These are phyloP conservation scores for Didymella pomorum DNA, from an alignment of 2,329 filamentous ascomycete genomes.

Conservation along the genomic window DNA sequence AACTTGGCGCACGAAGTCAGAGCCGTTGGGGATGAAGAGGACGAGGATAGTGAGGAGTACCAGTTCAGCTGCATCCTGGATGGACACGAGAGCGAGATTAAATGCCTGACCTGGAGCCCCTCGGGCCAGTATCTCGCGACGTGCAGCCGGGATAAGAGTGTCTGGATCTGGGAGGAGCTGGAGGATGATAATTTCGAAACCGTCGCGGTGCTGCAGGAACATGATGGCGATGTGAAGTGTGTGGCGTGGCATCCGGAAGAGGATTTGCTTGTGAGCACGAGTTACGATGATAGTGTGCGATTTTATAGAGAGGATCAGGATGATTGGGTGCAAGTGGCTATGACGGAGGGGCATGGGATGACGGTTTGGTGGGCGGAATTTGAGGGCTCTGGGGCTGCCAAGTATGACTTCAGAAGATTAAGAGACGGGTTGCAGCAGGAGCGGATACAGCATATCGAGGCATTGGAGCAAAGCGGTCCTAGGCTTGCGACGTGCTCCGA, in stretches of 20 bases:
- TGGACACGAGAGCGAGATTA: conserved; percentile 94
- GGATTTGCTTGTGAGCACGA: conserved; percentile 84
- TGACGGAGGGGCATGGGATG: conserved; percentile 79
- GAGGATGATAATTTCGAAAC: conserved; percentile 97
- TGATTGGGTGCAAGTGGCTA: conserved; percentile 90
- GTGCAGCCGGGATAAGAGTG: conserved; percentile 88
- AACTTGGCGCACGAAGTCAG: conserved; percentile 43
- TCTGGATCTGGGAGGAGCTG: conserved; percentile 99
- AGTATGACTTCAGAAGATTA: conserved; percentile 35
- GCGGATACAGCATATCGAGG: conserved; percentile 47
- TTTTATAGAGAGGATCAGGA: conserved; percentile 91
- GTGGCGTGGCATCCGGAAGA: conserved; percentile 88
- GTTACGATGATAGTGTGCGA: conserved; percentile 91
- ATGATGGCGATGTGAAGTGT: conserved; percentile 93
- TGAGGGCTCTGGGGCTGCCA: conserved; percentile 56
- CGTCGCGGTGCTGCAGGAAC: conserved; percentile 91
- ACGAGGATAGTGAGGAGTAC: conserved; percentile 81
- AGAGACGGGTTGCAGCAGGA: conserved; percentile 41
- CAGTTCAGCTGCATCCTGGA: conserved; percentile 91
- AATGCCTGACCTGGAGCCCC: conserved; percentile 77
- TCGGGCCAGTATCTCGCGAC: conserved; percentile 84
- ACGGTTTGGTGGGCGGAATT: conserved; percentile 91
- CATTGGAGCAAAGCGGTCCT: conserved; percentile 55
- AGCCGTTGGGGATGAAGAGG: conserved; percentile 54
- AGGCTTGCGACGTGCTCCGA: conserved; percentile 85